Evolutionary conservation across 768 basidiomycete genomes (phyloP).

Genomic region (Phaeotremella fagi): DNA sequence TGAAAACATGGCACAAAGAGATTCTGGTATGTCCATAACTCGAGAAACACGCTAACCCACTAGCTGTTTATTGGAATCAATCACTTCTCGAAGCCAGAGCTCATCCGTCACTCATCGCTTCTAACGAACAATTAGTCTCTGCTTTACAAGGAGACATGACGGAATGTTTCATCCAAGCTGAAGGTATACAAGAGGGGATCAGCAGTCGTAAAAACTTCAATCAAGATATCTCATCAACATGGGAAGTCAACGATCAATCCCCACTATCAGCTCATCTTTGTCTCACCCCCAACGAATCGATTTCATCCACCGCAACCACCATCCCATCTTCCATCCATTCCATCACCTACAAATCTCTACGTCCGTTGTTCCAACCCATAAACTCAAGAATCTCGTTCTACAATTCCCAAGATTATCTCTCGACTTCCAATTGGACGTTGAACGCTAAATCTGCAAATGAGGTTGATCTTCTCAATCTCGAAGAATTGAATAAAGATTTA

Average conservation of each 20-base stretch:
- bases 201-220: not conserved
- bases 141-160: constrained; percentile 5
- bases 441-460: not conserved
- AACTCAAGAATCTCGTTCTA: constrained; percentile 34
- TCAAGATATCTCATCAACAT: not conserved
- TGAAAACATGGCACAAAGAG: constrained; percentile 7
- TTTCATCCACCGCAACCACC: constrained; percentile 4
- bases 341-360: constrained; percentile 29
- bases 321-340: constrained; percentile 17
- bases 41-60: not conserved
- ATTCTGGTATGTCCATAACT: constrained; percentile 6
- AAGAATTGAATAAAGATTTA: too few relatives aligned
- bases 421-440: constrained; percentile 28
- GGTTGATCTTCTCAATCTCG: too few relatives aligned
- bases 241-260: constrained; percentile 2
- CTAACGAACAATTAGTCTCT: constrained; percentile 15
- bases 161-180: constrained; percentile 12
- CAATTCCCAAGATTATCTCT: constrained; percentile 23
- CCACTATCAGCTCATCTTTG: constrained; percentile 16
- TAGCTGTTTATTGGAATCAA: constrained; percentile 33
- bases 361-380: constrained; percentile 27
- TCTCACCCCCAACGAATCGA: constrained; percentile 17
- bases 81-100: constrained; percentile 24
- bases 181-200: constrained; percentile 19
- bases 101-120: constrained; percentile 24